Evolutionary conservation across 768 basidiomycete species (phyloP).

Genomic region (Naganishia vaughanmartiniae): DNA sequence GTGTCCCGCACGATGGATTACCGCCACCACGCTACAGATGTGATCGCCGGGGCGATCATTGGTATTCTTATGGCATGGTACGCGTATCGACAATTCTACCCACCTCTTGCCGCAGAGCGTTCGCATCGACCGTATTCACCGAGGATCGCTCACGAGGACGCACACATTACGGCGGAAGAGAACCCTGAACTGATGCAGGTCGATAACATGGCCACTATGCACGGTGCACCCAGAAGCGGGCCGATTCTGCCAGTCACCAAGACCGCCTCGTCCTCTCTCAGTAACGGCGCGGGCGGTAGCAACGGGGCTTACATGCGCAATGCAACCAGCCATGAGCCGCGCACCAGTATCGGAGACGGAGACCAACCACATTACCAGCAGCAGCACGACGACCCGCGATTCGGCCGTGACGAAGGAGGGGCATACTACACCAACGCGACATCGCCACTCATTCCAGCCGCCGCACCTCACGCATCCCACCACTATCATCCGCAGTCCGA

Average conservation of each 20-base stretch:
- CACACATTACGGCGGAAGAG: constrained; percentile 11
- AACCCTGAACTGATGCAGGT: not conserved
- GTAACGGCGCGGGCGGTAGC: constrained; percentile 1
- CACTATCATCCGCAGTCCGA: constrained; percentile 7
- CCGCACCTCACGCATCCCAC: constrained; percentile 9
- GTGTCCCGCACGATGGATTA: constrained; percentile 51
- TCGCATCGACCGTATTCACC: constrained; percentile 30
- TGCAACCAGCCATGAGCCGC: not conserved
- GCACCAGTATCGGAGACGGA: constrained; percentile 8
- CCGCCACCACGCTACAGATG: constrained; percentile 39
- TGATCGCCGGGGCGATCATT: constrained; percentile 47
- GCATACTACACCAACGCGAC: not conserved
- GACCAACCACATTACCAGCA: not conserved
- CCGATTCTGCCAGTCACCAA: not conserved
- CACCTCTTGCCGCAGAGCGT: constrained; percentile 32
- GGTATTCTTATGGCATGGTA: constrained; percentile 44
- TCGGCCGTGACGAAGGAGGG: not conserved
- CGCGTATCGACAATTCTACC: constrained; percentile 48
- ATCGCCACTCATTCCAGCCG: constrained; percentile 11
- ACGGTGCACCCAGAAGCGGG: not conserved
- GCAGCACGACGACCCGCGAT: not conserved
- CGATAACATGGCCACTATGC: not conserved
- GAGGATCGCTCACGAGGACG: constrained; percentile 31
- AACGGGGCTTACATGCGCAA: constrained; percentile 14
- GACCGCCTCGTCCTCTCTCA: not conserved